Base-by-base conservation (phyloP, 1,284 basidiomycete species). In the Sanguinoderma infundibulare region DNA sequence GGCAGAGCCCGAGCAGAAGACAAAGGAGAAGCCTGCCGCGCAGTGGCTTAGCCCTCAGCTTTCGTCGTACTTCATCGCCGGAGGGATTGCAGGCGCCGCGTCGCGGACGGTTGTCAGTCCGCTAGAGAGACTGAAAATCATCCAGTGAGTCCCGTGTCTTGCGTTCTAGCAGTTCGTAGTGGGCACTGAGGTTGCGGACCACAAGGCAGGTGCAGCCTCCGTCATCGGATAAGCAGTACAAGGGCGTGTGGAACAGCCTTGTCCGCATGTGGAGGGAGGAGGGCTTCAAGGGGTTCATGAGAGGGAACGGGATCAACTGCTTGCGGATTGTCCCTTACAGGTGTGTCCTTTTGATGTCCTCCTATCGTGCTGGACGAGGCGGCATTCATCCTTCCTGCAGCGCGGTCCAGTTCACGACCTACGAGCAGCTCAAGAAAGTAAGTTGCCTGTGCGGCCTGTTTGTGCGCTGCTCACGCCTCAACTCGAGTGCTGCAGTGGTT, bases 31-130 rank as follows among this genome's bases (percentile, higher is more conserved):
- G 47, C 53, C 35, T 2, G 57, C 35, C 5, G 51, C 35, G 5
- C 38, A 69, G 30, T 75, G 78, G 69, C 53, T 89, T 42, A 84
- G 81, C 51, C 86, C 87, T 4, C 83, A 90, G 72, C 79, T 90
- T 38, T 77, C 82, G n/a, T 86, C 87, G 49, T 83, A 85, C 67
- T 87, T 83, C 71, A 75, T 87, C 78, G 94, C 94, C 30, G 94
- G 94, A 54, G 94, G 94, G 58, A 79, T 88, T 69, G 91, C 91
- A 34, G 91, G 91, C 51, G 91, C 92, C 61, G 86, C 93, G 9
- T 95, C 92, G 64, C 82, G 96, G 60, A 98, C 96, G 3, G 92
- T 98, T 32, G 96, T 98, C 53, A 92, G 89, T 66, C 96, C 96
- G 15, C 77, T 98, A 17, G 96, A 98, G 72, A 79, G 96, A 58